A percentile compares a stretch with the other conserved stretches of the same genome.
Conservation (phyloP, 768 basidiomycete genomes). For the Russula earlei region DNA sequence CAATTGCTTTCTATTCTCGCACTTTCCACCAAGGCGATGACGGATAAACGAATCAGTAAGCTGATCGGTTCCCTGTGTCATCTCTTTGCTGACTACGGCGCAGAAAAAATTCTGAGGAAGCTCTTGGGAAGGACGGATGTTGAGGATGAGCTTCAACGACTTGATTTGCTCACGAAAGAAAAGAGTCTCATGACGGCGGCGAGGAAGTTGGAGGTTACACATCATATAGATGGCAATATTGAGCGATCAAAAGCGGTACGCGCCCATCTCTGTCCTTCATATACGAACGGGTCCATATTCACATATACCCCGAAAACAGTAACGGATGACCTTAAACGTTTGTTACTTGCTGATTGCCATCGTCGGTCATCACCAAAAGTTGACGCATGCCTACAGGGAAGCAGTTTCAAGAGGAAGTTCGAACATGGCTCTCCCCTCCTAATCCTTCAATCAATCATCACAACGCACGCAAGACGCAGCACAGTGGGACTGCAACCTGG, state of each 20-base stretch:
- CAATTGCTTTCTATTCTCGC: neutral
- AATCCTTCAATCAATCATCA: neutral
- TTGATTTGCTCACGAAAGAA: neutral
- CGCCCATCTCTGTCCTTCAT: neutral
- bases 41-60: neutral
- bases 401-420: neutral
- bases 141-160: neutral
- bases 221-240: neutral
- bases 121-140: neutral
- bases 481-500: neutral
- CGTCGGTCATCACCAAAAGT: too few species aligned
- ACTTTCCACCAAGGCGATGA: neutral
- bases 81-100: neutral
- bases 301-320: neutral
- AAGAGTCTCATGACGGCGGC: neutral
- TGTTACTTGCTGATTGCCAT: neutral
- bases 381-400: neutral
- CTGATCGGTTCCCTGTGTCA: neutral
- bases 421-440: constrained; percentile 1
- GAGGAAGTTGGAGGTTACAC: neutral
- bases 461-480: neutral
- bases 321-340: neutral
- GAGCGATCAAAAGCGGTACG: too few species aligned
- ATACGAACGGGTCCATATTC: neutral
- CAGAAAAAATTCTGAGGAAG: neutral